A percentile compares a stretch with the other conserved stretches of the same genome.
Evolutionary conservation across 331 rosid species (phyloP).

Genomic region (Acacia pycnantha): DNA sequence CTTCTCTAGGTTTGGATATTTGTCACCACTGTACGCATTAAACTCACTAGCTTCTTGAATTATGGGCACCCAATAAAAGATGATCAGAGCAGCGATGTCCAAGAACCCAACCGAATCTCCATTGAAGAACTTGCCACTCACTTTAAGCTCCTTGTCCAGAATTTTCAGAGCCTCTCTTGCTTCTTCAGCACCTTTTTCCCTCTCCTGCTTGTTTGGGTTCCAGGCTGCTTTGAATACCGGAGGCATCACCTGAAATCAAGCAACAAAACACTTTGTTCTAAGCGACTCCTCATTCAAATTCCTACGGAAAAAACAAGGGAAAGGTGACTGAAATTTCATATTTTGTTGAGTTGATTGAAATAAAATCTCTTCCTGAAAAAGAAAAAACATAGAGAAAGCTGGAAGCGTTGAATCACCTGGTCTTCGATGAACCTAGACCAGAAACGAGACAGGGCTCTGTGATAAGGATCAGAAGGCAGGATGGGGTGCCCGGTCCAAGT

Average conservation of each 20-base stretch:
- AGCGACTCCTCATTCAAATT: background rate
- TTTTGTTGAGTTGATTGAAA: too few relatives aligned
- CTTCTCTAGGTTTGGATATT: slow-evolving; percentile 32
- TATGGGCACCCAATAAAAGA: background rate
- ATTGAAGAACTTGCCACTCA: slow-evolving; percentile 46
- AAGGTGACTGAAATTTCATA: too few relatives aligned
- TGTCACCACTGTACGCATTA: background rate
- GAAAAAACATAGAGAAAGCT: too few relatives aligned
- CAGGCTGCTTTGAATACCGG: slow-evolving; percentile 39
- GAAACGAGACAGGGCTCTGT: background rate
- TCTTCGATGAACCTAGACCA: background rate
- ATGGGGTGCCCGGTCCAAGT: background rate
- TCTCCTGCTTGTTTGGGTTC: slow-evolving; percentile 34
- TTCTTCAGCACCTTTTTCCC: slow-evolving; percentile 48
- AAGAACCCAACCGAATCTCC: slow-evolving; percentile 52
- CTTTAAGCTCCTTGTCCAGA: slow-evolving; percentile 48
- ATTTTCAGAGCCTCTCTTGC: slow-evolving; percentile 27
- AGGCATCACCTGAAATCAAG: background rate
- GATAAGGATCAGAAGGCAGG: slow-evolving; percentile 22
- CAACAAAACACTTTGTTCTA: background rate
- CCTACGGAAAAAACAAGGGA: background rate
- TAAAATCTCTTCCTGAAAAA: too few relatives aligned
- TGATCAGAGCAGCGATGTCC: slow-evolving; percentile 47
- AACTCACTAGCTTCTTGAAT: background rate
- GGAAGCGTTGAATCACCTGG: background rate